Evolutionary conservation across 1,284 basidiomycete species (phyloP).

Genomic region (Heterobasidion occidentale): DNA sequence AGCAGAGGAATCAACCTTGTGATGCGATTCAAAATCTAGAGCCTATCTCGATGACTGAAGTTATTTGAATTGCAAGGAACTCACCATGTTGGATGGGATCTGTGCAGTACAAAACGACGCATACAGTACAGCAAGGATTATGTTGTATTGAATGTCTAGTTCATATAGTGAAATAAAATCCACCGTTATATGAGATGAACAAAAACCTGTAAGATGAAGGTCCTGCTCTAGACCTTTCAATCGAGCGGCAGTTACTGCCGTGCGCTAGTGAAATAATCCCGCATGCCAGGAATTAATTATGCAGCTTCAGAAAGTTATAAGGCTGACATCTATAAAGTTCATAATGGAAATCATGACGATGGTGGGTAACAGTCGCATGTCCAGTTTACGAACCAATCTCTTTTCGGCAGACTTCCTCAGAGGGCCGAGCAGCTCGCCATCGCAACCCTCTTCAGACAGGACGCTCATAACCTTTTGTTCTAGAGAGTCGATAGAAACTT

Average conservation of each 20-base stretch:
- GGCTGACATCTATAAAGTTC: constrained; percentile 63
- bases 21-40: constrained; percentile 44
- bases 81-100: constrained; percentile 60
- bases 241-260: constrained; percentile 50
- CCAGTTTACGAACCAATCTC: constrained; percentile 38
- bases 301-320: background rate
- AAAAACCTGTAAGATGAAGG: constrained; percentile 38
- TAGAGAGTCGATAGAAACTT: background rate
- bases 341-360: constrained; percentile 57
- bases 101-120: constrained; percentile 55
- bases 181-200: background rate
- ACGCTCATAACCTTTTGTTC: background rate
- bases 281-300: background rate
- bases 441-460: background rate
- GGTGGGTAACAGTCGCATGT: constrained; percentile 49
- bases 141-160: constrained; percentile 53
- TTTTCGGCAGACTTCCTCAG: constrained; percentile 19
- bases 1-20: constrained; percentile 26
- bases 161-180: background rate
- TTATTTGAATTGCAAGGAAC: constrained; percentile 3
- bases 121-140: constrained; percentile 50
- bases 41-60: background rate
- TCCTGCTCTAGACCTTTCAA: constrained; percentile 56
- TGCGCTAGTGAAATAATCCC: constrained; percentile 33
- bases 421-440: constrained; percentile 19